Evolutionary conservation across 306 rosid genomes (phyloP).

Genomic region (Arachis hypogaea): DNA sequence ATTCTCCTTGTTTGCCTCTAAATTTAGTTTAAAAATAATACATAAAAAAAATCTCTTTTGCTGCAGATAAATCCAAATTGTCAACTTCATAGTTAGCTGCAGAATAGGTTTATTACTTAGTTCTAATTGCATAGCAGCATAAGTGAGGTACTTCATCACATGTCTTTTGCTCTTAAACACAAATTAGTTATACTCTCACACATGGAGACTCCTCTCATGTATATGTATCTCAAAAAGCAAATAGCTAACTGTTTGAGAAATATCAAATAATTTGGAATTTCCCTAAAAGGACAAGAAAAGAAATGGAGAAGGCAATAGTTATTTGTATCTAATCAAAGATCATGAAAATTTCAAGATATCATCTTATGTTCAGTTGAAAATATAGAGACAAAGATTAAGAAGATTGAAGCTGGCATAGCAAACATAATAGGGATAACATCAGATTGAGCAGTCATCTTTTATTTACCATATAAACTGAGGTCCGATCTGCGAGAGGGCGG

Average conservation of each 20-base stretch:
- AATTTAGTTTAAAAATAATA: constrained; percentile 26
- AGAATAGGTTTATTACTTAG: no score
- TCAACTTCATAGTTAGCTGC: constrained; percentile 15
- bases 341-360: not conserved
- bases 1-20: constrained; percentile 48
- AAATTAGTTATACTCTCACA: not conserved
- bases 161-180: not conserved
- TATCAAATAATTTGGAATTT: constrained; percentile 19
- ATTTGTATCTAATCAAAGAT: not conserved
- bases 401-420: not conserved
- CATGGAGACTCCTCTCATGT: no score
- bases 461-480: no score
- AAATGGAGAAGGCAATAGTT: not conserved
- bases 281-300: constrained; percentile 10
- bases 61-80: no score
- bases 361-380: not conserved
- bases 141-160: not conserved
- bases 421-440: constrained; percentile 5
- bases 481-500: no score
- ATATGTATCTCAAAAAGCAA: not conserved
- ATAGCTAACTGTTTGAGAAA: constrained; percentile 7
- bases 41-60: not conserved
- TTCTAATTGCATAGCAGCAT: not conserved
- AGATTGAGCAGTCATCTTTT: no score
- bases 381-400: not conserved